Base-by-base conservation (phyloP, 306 rosid genomes). In the Pyrus bretschneideri region DNA sequence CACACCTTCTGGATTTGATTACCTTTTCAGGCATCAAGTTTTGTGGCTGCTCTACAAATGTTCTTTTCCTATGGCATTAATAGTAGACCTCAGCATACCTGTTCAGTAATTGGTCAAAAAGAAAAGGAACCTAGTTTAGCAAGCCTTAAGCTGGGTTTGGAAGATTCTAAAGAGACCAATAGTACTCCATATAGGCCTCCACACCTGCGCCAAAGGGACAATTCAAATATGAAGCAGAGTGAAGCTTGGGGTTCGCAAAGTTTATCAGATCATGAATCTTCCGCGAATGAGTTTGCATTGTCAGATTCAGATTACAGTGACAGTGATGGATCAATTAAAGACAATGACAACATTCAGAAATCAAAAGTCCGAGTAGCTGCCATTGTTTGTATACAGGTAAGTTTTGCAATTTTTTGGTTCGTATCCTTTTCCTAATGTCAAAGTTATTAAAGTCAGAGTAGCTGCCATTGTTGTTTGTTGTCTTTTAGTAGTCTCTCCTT, bases 271-370 rank as follows among this genome's bases (percentile, higher is more conserved):
- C 80, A 60, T 11, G 97, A 90, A 77, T 87, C 90, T 87, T 86
- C 86, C 76, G 54, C 64, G 12, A 75, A 69, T 79, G 88, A 87
- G 84, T 76, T 67, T 77, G 59, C 90, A 79, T 95, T 96, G 68
- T 92, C 97, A 76, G 99, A 95, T 84, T 95, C 99, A 11, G 99
- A 95, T 76, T 85, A 85, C 63, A 91, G 96, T 83, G 99, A 95
- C 82, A 90, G 90, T 72, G 99, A 95, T 74, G 93, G 88, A 58
- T 83, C 89, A 55, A 85, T 80, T 70, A 87, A 74, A 74, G 97
- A 88, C 65, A 74, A 59, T 78, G 82, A 80, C 64, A 83, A 80
- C 74, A 79, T 45, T 65, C 84, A 29, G 86, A 87, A 79, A 80
- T 87, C 91, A 25, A 90, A 86, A 85, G 89, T 95, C 74, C 87